Evolutionary conservation across 2,329 filamentous ascomycete genomes (phyloP).

Genomic region (Clonostachys solani): DNA sequence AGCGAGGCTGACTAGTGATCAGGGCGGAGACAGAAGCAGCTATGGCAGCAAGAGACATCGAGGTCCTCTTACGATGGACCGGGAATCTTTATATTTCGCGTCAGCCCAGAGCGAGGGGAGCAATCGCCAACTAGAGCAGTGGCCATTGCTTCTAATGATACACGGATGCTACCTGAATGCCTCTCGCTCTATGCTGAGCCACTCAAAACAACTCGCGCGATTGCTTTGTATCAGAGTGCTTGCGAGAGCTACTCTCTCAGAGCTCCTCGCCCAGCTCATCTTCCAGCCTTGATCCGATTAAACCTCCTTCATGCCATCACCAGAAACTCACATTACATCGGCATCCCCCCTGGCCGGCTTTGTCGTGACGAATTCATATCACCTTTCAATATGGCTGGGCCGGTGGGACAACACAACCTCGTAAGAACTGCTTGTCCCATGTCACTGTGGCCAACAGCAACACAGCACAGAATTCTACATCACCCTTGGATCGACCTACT

Average conservation of each 20-base stretch:
- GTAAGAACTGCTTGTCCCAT: neutral
- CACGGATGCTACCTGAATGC: no score
- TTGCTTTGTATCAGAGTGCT: neutral
- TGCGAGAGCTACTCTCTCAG: neutral
- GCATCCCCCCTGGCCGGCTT: neutral
- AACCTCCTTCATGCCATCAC: slow-evolving; percentile 4
- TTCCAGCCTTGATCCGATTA: slow-evolving; percentile 4
- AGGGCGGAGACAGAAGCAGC: no score
- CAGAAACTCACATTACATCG: slow-evolving; percentile 1
- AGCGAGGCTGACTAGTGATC: no score
- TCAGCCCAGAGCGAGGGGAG: slow-evolving; percentile 21
- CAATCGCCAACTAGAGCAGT: slow-evolving; percentile 9
- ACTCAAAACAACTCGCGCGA: neutral
- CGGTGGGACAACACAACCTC: neutral
- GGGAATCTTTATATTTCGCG: no score
- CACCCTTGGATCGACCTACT: slow-evolving; percentile 30
- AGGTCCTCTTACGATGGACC: no score
- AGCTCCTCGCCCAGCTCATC: neutral
- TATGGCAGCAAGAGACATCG: no score
- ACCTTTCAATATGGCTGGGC: neutral
- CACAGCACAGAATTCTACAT: slow-evolving; percentile 9
- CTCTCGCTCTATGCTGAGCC: no score
- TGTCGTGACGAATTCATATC: neutral
- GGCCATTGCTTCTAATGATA: neutral
- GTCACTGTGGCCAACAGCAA: neutral